phyloP scores from a whole-genome alignment of 2,329 filamentous ascomycete genomes.

The Trichoderma sp. region DNA sequence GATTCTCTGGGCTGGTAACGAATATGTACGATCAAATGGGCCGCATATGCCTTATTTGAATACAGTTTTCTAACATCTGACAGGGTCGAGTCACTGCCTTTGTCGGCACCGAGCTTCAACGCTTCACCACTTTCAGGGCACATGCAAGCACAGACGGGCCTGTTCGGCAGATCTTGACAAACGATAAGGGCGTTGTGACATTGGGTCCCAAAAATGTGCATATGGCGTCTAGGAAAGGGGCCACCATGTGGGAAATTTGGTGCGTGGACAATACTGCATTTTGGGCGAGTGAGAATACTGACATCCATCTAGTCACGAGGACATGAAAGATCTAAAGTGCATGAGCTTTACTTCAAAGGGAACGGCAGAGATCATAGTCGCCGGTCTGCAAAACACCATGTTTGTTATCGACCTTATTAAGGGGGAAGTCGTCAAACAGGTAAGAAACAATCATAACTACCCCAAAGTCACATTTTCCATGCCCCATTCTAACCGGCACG shows the following conservation, averaged over 20 bases:
- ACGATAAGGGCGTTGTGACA: constrained; percentile 87
- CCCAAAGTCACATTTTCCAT: background rate
- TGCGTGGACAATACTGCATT: constrained; percentile 44
- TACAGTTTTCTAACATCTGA: constrained; percentile 31
- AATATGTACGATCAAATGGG: constrained; percentile 66
- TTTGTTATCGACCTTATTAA: constrained; percentile 72
- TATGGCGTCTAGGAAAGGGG: constrained; percentile 79
- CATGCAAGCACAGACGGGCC: constrained; percentile 73
- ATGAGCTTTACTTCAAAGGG: constrained; percentile 94
- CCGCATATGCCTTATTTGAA: background rate
- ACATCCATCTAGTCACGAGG: constrained; percentile 56
- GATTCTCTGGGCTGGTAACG: constrained; percentile 89
- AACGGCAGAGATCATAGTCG: constrained; percentile 80
- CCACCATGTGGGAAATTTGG: constrained; percentile 85
- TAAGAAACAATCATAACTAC: constrained; percentile 33
- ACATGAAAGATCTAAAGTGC: constrained; percentile 85
- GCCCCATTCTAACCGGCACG: constrained; percentile 35
- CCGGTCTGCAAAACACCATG: constrained; percentile 84
- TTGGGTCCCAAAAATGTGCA: constrained; percentile 82
- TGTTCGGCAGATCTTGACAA: constrained; percentile 86
- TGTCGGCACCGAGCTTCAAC: constrained; percentile 79
- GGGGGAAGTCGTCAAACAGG: constrained; percentile 70
- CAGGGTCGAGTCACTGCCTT: constrained; percentile 89
- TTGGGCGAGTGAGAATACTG: constrained; percentile 25
- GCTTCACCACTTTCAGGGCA: constrained; percentile 87